Evolutionary conservation across 1,139 yeast species (phyloP), one percentile per base, ranked within the genome.

Genomic region (Geotrichum klebahnii): DNA sequence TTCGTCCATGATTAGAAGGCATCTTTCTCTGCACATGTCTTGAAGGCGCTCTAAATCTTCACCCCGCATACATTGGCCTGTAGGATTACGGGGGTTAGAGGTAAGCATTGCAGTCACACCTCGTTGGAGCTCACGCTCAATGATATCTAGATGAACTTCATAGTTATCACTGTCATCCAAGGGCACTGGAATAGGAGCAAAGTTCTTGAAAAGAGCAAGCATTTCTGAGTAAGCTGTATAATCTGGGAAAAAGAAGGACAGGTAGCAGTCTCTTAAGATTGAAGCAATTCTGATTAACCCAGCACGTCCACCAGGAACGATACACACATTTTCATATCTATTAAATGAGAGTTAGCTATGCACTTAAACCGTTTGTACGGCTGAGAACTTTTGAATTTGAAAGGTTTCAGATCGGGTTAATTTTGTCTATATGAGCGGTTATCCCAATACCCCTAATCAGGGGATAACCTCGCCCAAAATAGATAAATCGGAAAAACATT

Each of bases 151-250:
- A 60, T 80, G 84, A 39, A 80, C 74, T 53, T 77, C 78, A 65
- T 80, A 80, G 58, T 79, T 76, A 62, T 80, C 85, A 19, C 75
- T 70, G 58, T 80, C 84, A 55, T 73, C 76, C 58, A 80, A 69
- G 1, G 85, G 85, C 9, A 80, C 84, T 1, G 86, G 86, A 51
- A 80, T 79, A 5, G 85, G 84, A 1, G 83, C 77, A 62, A 80
- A 80, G 57, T 80, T 80, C 69, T 80, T 80, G 69, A 80, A 80
- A 49, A 80, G 71, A 12, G 84, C 78, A 59, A 80, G 70, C 84
- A 80, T 80, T 64, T 80, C 86, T n/a, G 86, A 82, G 60, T 80
- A 80, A 3, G 86, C 86, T 23, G 86, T 80, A 61, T 81, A 80
- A 63, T 81, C 86, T 3, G 86, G 86, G 58, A 80, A 70, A 64